Evolutionary conservation across 805 yeast genomes (phyloP).

Genomic region (Candida parachauliodes): DNA sequence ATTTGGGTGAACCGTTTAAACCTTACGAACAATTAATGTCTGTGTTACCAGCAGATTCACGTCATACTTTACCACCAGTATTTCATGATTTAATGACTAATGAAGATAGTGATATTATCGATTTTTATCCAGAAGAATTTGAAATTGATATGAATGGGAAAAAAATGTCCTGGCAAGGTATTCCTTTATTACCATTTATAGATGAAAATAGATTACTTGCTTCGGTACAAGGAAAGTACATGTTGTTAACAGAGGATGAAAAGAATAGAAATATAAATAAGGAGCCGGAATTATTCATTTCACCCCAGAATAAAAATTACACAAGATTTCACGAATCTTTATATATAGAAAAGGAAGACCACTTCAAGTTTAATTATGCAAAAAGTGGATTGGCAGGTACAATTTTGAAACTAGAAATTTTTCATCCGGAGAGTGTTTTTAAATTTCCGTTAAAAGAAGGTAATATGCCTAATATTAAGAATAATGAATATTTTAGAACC

Average conservation of each 20-base stretch:
- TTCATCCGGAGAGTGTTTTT: constrained; percentile 30
- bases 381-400: constrained; percentile 59
- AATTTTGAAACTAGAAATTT: constrained; percentile 35
- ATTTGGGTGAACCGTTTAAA: constrained; percentile 71
- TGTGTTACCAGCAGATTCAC: constrained; percentile 91
- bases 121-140: constrained; percentile 86
- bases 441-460: constrained; percentile 48
- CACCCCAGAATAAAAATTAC: constrained; percentile 56
- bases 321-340: constrained; percentile 32
- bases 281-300: constrained; percentile 65
- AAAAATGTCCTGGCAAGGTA: constrained; percentile 93
- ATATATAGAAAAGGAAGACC: constrained; percentile 35
- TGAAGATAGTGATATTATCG: constrained; percentile 77
- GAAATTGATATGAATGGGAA: constrained; percentile 94
- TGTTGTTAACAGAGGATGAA: constrained; percentile 64
- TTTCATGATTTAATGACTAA: constrained; percentile 80
- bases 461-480: constrained; percentile 42
- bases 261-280: constrained; percentile 64
- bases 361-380: constrained; percentile 43
- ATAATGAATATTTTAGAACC: constrained; percentile 37
- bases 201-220: constrained; percentile 72
- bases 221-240: constrained; percentile 65
- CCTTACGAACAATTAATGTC: constrained; percentile 95
- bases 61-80: constrained; percentile 77
- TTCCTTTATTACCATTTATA: constrained; percentile 84